Conservation (phyloP, 805 yeast species). For the Saccharomycopsis selenospora region DNA sequence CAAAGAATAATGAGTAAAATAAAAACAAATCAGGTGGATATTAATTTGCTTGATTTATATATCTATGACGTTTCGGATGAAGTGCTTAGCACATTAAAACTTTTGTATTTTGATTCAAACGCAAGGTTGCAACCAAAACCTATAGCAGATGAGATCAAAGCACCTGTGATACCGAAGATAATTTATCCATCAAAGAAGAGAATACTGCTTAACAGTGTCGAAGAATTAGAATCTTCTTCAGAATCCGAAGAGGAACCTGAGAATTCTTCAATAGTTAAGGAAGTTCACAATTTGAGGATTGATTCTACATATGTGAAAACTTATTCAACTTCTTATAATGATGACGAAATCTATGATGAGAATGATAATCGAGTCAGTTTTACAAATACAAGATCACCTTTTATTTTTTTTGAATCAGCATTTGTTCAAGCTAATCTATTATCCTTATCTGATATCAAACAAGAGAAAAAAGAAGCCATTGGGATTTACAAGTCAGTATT, state of each 20-base stretch:
- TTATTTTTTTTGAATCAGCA: slow-evolving; percentile 48
- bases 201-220: slow-evolving; percentile 9
- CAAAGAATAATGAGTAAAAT: not conserved
- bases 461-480: slow-evolving; percentile 38
- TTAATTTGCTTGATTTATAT: slow-evolving; percentile 34
- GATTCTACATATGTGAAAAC: slow-evolving; percentile 17
- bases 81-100: slow-evolving; percentile 39
- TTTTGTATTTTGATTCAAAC: slow-evolving; percentile 49
- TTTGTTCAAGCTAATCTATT: slow-evolving; percentile 23
- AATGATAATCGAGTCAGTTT: slow-evolving; percentile 39
- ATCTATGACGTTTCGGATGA: slow-evolving; percentile 38
- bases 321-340: slow-evolving; percentile 21
- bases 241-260: slow-evolving; percentile 3
- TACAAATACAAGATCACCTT: slow-evolving; percentile 66
- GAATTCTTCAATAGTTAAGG: slow-evolving; percentile 18
- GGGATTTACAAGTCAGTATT: slow-evolving; percentile 66
- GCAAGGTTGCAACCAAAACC: slow-evolving; percentile 30
- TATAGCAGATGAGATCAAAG: not conserved
- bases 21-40: not conserved
- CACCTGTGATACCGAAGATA: not conserved
- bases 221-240: slow-evolving; percentile 5
- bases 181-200: slow-evolving; percentile 3
- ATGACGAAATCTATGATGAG: slow-evolving; percentile 27
- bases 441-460: not conserved
- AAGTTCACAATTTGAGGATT: slow-evolving; percentile 23